phyloP scores from a whole-genome alignment of 805 yeast species.

The Brettanomyces anomalus region DNA sequence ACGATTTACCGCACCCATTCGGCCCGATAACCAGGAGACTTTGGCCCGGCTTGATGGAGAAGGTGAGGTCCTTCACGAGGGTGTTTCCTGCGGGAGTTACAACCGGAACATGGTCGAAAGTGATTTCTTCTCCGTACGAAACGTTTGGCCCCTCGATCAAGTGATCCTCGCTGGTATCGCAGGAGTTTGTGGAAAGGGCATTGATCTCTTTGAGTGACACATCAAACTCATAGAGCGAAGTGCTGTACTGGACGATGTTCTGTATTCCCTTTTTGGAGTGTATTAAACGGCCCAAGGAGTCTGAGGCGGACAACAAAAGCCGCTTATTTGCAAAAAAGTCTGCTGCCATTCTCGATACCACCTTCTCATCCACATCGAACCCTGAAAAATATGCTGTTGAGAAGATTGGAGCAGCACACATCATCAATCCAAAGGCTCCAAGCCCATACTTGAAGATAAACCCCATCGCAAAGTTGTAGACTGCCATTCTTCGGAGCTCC shows the following conservation, averaged over 20 bases:
- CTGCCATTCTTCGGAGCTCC: slow-evolving; percentile 62
- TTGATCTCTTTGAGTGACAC: slow-evolving; percentile 48
- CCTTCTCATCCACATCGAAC: slow-evolving; percentile 37
- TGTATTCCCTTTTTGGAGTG: slow-evolving; percentile 78
- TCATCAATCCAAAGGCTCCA: slow-evolving; percentile 89
- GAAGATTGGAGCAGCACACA: slow-evolving; percentile 87
- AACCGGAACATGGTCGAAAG: slow-evolving; percentile 69
- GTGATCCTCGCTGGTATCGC: slow-evolving; percentile 9
- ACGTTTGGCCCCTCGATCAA: slow-evolving; percentile 26
- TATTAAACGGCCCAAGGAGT: slow-evolving; percentile 79
- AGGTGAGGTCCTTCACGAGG: slow-evolving; percentile 55
- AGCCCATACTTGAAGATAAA: slow-evolving; percentile 86
- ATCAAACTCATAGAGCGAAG: slow-evolving; percentile 64
- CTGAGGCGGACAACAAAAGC: slow-evolving; percentile 72
- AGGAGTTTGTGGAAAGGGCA: slow-evolving; percentile 4
- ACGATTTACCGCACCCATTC: slow-evolving; percentile 93
- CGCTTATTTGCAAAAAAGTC: slow-evolving; percentile 85
- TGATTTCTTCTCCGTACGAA: slow-evolving; percentile 48
- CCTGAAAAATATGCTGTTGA: slow-evolving; percentile 20
- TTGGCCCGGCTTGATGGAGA: slow-evolving; percentile 71
- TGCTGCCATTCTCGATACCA: slow-evolving; percentile 43
- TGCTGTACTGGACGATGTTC: slow-evolving; percentile 74
- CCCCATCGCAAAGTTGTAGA: slow-evolving; percentile 79
- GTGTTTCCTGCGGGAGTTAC: slow-evolving; percentile 79
- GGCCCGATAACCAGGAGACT: slow-evolving; percentile 90